phyloP scores from a whole-genome alignment of 2,329 filamentous ascomycete genomes.

The Neonectria hederae region DNA sequence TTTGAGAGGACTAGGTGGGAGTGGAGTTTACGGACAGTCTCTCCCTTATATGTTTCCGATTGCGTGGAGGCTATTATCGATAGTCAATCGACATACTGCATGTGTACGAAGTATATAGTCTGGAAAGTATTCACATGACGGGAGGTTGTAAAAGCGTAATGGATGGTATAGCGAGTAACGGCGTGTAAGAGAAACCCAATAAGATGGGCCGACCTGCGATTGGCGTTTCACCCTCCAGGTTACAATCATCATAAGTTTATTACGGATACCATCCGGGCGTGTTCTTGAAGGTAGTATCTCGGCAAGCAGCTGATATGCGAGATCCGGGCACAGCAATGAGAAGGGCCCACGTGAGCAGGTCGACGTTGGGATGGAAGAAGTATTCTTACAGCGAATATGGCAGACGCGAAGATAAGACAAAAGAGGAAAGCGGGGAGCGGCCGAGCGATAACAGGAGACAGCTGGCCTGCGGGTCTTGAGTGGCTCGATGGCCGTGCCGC shows the following conservation, averaged over 20 bases:
- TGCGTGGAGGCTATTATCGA: neutral
- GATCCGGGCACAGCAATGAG: slow-evolving; percentile 4
- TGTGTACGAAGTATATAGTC: neutral
- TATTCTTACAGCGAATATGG: too few species aligned
- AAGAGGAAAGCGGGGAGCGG: neutral
- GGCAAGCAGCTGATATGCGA: slow-evolving; percentile 5
- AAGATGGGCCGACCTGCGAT: neutral
- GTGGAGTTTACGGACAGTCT: neutral
- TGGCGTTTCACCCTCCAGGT: neutral
- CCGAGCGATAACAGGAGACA: slow-evolving; percentile 5
- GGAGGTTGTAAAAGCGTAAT: neutral
- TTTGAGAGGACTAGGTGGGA: neutral
- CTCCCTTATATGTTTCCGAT: neutral
- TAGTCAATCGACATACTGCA: neutral
- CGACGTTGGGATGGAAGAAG: slow-evolving; percentile 1
- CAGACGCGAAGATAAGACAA: neutral
- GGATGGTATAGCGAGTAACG: neutral
- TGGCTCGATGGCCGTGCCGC: slow-evolving; percentile 11
- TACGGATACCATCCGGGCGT: too few species aligned
- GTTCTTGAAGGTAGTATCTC: neutral
- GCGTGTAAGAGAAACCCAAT: neutral
- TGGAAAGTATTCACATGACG: neutral
- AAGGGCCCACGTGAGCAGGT: slow-evolving; percentile 15
- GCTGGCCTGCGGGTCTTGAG: neutral
- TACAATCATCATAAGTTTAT: slow-evolving; percentile 8